Evolutionary conservation across 805 yeast species (phyloP).

Genomic region (Candida insectalens): DNA sequence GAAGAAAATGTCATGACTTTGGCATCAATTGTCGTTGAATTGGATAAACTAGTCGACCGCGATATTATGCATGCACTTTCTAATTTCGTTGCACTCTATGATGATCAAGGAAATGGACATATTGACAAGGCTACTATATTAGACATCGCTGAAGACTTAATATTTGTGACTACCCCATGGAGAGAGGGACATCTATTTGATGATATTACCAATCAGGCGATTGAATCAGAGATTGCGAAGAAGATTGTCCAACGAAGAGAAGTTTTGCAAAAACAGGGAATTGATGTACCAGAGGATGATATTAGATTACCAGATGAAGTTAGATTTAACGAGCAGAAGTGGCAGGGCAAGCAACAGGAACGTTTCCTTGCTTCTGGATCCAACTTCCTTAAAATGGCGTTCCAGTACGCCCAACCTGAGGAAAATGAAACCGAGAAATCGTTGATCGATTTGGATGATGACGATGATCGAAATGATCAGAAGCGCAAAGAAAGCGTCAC

Average conservation of each 20-base stretch:
- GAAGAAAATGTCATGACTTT: slow-evolving; percentile 52
- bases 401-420: slow-evolving; percentile 78
- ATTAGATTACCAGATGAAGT: slow-evolving; percentile 49
- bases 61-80: slow-evolving; percentile 76
- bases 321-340: slow-evolving; percentile 50
- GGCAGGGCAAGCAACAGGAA: slow-evolving; percentile 59
- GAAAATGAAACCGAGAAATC: slow-evolving; percentile 33
- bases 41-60: slow-evolving; percentile 56
- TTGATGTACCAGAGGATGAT: slow-evolving; percentile 23
- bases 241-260: slow-evolving; percentile 36
- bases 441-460: slow-evolving; percentile 34
- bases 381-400: slow-evolving; percentile 75
- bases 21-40: slow-evolving; percentile 62
- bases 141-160: slow-evolving; percentile 77
- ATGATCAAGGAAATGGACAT: slow-evolving; percentile 44
- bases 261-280: slow-evolving; percentile 21
- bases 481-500: slow-evolving; percentile 12
- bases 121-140: slow-evolving; percentile 74
- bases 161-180: slow-evolving; percentile 79
- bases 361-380: slow-evolving; percentile 83
- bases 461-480: slow-evolving; percentile 11
- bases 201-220: slow-evolving; percentile 46
- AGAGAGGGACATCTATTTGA: slow-evolving; percentile 65
- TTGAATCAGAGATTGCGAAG: slow-evolving; percentile 62
- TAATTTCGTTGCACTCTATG: slow-evolving; percentile 72